Conservation (phyloP, 768 basidiomycete genomes). For the Serendipita sp. region DNA sequence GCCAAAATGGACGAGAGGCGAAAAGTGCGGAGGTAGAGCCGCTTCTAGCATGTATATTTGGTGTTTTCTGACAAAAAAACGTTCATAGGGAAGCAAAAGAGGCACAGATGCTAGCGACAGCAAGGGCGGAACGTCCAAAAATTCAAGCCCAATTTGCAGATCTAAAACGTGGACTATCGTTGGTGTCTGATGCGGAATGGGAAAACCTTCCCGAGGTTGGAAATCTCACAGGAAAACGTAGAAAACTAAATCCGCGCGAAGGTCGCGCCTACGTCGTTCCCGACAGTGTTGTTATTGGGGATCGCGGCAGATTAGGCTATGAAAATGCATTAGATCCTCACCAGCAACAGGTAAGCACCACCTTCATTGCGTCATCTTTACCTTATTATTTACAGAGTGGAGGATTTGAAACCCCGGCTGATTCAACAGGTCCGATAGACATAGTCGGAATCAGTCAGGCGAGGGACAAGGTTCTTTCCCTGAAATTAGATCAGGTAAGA, state of each 20-base stretch:
- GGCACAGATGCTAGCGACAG: slow-evolving; percentile 52
- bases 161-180: slow-evolving; percentile 74
- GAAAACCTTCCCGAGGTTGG: slow-evolving; percentile 89
- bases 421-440: slow-evolving; percentile 69
- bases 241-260: slow-evolving; percentile 47
- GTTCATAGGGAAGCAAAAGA: slow-evolving; percentile 54
- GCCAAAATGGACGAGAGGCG: slow-evolving; percentile 78
- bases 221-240: slow-evolving; percentile 83
- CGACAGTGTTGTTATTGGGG: slow-evolving; percentile 83
- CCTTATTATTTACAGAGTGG: slow-evolving; percentile 27
- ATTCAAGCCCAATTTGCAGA: slow-evolving; percentile 94
- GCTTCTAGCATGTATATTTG: slow-evolving; percentile 23
- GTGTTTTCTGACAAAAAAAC: neutral
- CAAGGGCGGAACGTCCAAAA: slow-evolving; percentile 79
- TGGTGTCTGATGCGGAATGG: slow-evolving; percentile 87
- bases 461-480: slow-evolving; percentile 79
- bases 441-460: slow-evolving; percentile 96
- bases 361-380: neutral
- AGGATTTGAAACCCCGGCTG: slow-evolving; percentile 71
- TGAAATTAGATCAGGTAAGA: slow-evolving; percentile 81
- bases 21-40: slow-evolving; percentile 55
- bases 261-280: slow-evolving; percentile 81
- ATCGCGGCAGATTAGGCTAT: slow-evolving; percentile 55
- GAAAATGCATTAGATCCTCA: slow-evolving; percentile 59
- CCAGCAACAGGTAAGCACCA: slow-evolving; percentile 52